Evolutionary conservation across 148 eudicot species (phyloP).

Genomic region (Spergularia marina): DNA sequence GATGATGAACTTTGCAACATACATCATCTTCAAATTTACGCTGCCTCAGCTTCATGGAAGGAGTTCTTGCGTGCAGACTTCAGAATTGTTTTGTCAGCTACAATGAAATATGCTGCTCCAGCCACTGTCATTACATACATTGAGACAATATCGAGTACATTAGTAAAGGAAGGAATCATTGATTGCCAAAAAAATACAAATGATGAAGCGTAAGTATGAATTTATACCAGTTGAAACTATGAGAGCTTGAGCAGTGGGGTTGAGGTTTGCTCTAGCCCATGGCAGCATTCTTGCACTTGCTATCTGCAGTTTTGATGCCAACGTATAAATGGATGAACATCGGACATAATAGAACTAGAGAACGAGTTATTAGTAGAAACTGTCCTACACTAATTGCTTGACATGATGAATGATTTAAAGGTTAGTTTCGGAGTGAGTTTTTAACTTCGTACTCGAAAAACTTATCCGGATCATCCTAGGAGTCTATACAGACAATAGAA

Average conservation of each 20-base stretch:
- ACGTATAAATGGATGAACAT: too few relatives aligned
- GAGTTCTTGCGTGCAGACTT: constrained; percentile 74
- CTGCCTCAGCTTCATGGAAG: constrained; percentile 38
- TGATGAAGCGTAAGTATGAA: neutral
- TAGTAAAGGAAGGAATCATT: neutral
- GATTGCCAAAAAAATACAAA: too few relatives aligned
- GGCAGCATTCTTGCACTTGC: constrained; percentile 86
- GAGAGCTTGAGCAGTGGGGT: constrained; percentile 89
- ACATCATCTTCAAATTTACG: constrained; percentile 8
- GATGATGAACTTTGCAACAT: neutral
- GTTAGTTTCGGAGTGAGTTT: neutral
- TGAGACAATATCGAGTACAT: neutral
- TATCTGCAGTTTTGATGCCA: constrained; percentile 38
- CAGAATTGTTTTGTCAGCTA: constrained; percentile 86
- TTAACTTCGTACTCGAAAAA: neutral
- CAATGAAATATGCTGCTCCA: constrained; percentile 86
- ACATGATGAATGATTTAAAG: neutral
- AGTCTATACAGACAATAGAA: too few relatives aligned
- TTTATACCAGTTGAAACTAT: constrained; percentile 69
- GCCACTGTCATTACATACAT: constrained; percentile 35
- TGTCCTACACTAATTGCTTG: too few relatives aligned
- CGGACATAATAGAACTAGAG: neutral
- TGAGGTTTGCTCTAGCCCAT: constrained; percentile 90
- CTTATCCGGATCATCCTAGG: too few relatives aligned
- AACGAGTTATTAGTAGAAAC: neutral